Evolutionary conservation across 2,329 filamentous ascomycete genomes (phyloP).

Genomic region (Ophiostoma ulmi): DNA sequence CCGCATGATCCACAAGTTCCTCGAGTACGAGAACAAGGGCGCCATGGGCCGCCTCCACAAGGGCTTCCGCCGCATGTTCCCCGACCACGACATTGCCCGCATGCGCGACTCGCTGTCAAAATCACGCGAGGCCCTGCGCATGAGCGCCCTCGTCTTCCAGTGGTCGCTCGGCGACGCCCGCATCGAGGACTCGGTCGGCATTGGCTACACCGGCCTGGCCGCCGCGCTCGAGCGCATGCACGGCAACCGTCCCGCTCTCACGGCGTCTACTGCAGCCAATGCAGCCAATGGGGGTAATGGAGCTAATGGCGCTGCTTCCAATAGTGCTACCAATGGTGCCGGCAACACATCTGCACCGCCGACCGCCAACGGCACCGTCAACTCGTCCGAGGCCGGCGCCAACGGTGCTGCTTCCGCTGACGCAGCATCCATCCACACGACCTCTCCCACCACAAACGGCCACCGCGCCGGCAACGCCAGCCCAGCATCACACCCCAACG

Average conservation of each 20-base stretch:
- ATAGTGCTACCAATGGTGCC: too few species aligned
- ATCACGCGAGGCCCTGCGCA: conserved; percentile 56
- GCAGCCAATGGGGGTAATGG: not conserved
- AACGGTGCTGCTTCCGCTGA: not conserved
- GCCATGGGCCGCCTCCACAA: conserved; percentile 56
- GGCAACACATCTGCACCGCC: not conserved
- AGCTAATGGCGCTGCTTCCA: not conserved
- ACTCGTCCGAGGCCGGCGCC: not conserved
- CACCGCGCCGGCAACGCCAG: not conserved
- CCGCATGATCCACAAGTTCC: conserved; percentile 56
- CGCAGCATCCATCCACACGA: not conserved
- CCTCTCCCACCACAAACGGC: not conserved
- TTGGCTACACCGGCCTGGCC: conserved; percentile 62
- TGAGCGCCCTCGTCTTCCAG: conserved; percentile 60
- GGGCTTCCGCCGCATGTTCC: conserved; percentile 59
- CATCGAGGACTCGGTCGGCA: conserved; percentile 56
- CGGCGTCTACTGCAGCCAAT: not conserved
- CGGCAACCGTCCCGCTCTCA: conserved; percentile 32
- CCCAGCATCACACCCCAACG: not conserved
- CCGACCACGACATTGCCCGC: conserved; percentile 56
- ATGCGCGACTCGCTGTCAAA: conserved; percentile 53
- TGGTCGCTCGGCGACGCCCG: conserved; percentile 58
- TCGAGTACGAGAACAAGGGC: conserved; percentile 58
- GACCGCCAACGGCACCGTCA: conserved; percentile 16
- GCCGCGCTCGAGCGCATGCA: conserved; percentile 56